A percentile compares a stretch with the other conserved stretches of the same genome.
phyloP scores from a whole-genome alignment of 345 rosid species.

The rapeseed (Brassica napus) region DNA sequence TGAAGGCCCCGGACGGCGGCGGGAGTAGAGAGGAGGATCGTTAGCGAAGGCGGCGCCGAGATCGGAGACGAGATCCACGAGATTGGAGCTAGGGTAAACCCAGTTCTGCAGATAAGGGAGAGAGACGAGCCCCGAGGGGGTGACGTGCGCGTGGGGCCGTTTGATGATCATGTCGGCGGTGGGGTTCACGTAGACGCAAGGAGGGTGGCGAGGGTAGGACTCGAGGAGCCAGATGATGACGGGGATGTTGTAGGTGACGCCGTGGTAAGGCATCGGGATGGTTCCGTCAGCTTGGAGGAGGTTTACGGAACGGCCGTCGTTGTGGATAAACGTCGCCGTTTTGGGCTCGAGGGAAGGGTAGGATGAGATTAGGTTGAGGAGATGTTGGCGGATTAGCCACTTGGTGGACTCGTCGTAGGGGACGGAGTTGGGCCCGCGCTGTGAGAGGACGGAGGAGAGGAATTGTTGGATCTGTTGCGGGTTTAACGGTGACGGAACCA shows the following conservation, averaged over 20 bases:
- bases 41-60: constrained; percentile 58
- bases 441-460: constrained; percentile 83
- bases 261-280: constrained; percentile 77
- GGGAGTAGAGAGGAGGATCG: constrained; percentile 93
- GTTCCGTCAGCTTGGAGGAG: constrained; percentile 98
- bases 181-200: constrained; percentile 89
- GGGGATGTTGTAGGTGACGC: constrained; percentile 92
- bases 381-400: constrained; percentile 94
- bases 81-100: constrained; percentile 87
- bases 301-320: constrained; percentile 94
- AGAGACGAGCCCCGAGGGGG: constrained; percentile 90
- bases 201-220: constrained; percentile 90
- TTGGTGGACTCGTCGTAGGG: constrained; percentile 87
- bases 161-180: constrained; percentile 96
- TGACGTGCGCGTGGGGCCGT: constrained; percentile 79
- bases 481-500: constrained; percentile 47
- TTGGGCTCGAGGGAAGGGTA: constrained; percentile 87
- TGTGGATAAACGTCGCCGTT: constrained; percentile 89
- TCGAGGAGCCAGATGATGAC: constrained; percentile 91
- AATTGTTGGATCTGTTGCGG: constrained; percentile 75
- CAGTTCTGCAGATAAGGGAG: constrained; percentile 77
- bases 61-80: constrained; percentile 69
- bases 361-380: constrained; percentile 55
- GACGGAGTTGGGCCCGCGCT: constrained; percentile 83
- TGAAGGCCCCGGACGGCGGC: constrained; percentile 50